Evolutionary conservation across 2,329 filamentous ascomycete species (phyloP), one percentile per base, ranked within the genome.

Genomic region (Colletotrichum higginsianum): DNA sequence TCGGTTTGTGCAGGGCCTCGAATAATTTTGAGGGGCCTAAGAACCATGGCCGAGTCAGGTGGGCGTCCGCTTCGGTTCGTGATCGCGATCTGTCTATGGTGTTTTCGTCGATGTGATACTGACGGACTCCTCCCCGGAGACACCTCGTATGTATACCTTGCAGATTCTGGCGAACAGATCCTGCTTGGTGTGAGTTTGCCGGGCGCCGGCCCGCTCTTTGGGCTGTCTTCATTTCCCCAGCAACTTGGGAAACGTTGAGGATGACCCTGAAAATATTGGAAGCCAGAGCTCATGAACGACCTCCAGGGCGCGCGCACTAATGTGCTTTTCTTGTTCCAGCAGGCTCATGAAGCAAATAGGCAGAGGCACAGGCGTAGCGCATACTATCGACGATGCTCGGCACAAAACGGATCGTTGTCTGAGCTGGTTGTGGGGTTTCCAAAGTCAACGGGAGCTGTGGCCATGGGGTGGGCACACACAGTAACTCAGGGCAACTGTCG

Each of bases 11-110:
- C 69, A 71, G 69, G 65, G 69, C 64, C 65, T 68, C 30, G 52
- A 40, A 15, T 40, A 18, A 18, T 38, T n/a, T 50, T 67, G 9
- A 57, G 21, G 35, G 66, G 62, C 30, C 62, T 46, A 60, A 60
- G 30, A 30, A 21, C 60, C 60, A 68, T 40, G 65, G 69, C 53
- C 65, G 69, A 71, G 69, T 71, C 69, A 68, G 69, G 58, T 64
- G 65, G 52, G 55, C 38, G 49, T 57, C 55, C 58, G 23, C 49
- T 61, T 30, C 23, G n/a, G n/a, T 56, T 67, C 23, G 21, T 55
- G 61, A 63, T 63, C 61, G 61, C 49, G 61, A 30, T 52, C 40
- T 60, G 44, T 50, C 30, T 50, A 44, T 30, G n/a, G 26, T 61
- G 52, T 35, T 46, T 38, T 30, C 21, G 26, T 30, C 42, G n/a